Evolutionary conservation across 352 stramenopile genomes (phyloP), one percentile per base, ranked within the genome.

Genomic region (Hyaloperonospora arabidopsidis): DNA sequence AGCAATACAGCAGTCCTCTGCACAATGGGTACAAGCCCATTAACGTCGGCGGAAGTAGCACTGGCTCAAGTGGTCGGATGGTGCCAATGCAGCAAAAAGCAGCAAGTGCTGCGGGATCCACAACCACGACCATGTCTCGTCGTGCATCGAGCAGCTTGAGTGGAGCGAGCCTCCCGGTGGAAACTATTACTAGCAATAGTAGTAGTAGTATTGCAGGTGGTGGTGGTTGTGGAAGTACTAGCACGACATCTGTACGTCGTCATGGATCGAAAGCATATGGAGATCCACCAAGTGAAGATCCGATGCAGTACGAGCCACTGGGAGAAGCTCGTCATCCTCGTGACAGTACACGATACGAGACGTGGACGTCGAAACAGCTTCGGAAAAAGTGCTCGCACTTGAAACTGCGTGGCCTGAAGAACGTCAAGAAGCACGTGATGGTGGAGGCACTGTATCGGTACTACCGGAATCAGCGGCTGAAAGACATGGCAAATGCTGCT

Each of bases 401-500:
- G 14, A 89, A 89, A 52, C 71, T 89, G 23, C 79, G 79, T 28
- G 79, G 79, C 0, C 66, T 89, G 23, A 89, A 89, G 68, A 89
- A 89, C 54, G 79, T 89, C 18, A 89, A 89, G 64, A 89, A 89
- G 64, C 79, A 89, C 57, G 79, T 89, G 61, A 89, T 89, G 79
- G 79, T 89, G 23, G 79, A 89, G 46, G 79, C 79, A 29, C 38
- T 89, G 18, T 89, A 89, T 46, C 75, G 79, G 6, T 89, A 86
- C 47, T 86, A 89, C 63, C 73, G 76, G 22, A 87, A 74, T 40
- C 74, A 84, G 49, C 72, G 71, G 12, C 67, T 79, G 1, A 74
- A 83, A 64, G 65, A 84, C 17, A 64, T 68, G n/a, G 61, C 57
- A 0, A 44, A 63, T 43, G 57, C 51, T 22, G 45, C 46, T 1